A percentile compares a stretch with the other conserved stretches of the same genome.
Conservation (phyloP, 257 asterid genomes). For the Ocimum tenuiflorum region DNA sequence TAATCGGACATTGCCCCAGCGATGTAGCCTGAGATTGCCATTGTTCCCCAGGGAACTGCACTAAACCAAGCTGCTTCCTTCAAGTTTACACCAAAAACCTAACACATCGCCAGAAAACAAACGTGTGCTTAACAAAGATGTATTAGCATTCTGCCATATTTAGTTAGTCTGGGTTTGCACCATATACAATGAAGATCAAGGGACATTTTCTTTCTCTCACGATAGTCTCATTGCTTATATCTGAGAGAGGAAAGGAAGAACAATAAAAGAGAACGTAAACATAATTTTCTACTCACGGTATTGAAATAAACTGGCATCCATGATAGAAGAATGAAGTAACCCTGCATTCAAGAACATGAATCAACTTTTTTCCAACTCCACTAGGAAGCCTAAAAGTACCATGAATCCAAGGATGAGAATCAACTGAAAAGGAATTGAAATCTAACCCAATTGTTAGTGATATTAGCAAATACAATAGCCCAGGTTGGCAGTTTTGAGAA, state of each 20-base stretch:
- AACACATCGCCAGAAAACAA: neutral
- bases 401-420: neutral
- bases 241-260: neutral
- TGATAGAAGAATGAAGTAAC: conserved; percentile 91
- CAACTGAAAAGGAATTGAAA: neutral
- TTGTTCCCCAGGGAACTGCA: conserved; percentile 97
- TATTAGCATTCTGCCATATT: too few species aligned
- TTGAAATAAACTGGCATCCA: conserved; percentile 99
- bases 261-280: neutral
- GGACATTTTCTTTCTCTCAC: neutral
- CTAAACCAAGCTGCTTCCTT: conserved; percentile 99
- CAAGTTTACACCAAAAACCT: conserved; percentile 86
- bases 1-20: conserved; percentile 81
- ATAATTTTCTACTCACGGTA: conserved; percentile 56
- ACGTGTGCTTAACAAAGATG: too few species aligned
- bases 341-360: conserved; percentile 48
- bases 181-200: too few species aligned
- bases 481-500: conserved; percentile 77
- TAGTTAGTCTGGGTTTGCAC: too few species aligned
- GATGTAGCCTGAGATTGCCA: conserved; percentile 90
- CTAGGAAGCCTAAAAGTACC: neutral
- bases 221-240: neutral
- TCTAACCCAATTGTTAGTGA: conserved; percentile 80
- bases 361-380: neutral
- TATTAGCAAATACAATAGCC: conserved; percentile 86